Percentiles rank a stretch among this genome's conserved stretches.
These are phyloP conservation scores for Garcia nutans DNA, from an alignment of 345 rosid genomes.

Conservation along the genomic window DNA sequence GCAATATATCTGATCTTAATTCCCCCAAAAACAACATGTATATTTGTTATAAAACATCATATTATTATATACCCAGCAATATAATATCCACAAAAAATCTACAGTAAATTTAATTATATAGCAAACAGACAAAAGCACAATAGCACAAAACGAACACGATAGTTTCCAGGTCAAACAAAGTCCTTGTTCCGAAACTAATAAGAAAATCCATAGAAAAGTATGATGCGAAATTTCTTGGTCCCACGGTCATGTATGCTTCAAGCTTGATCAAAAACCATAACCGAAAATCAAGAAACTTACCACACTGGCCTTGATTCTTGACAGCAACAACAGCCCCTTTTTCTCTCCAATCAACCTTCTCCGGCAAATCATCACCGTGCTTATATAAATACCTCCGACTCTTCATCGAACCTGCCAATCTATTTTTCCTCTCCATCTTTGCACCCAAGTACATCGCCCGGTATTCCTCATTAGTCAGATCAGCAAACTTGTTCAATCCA, in stretches of 20 bases:
- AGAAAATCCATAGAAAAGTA: not conserved
- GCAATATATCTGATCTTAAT: no score
- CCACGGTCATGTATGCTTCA: not conserved
- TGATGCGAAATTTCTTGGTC: conserved; percentile 5
- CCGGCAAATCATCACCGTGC: conserved; percentile 23
- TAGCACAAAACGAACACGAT: not conserved
- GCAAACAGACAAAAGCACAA: no score
- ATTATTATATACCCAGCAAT: no score
- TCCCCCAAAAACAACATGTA: no score
- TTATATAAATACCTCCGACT: conserved; percentile 18
- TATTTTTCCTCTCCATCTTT: conserved; percentile 26
- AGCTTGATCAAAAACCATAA: not conserved
- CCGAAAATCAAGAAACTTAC: conserved; percentile 1
- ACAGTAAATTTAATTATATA: no score
- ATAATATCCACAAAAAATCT: not conserved
- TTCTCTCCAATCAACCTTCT: conserved; percentile 27
- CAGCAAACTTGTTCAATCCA: conserved; percentile 63
- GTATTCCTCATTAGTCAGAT: conserved; percentile 61
- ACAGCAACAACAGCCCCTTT: conserved; percentile 30
- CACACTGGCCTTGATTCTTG: conserved; percentile 37
- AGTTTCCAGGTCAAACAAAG: conserved; percentile 1
- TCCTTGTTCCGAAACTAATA: not conserved
- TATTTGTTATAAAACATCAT: no score
- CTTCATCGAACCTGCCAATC: not conserved
- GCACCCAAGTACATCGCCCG: conserved; percentile 41